Evolutionary conservation across 2,329 filamentous ascomycete species (phyloP), one percentile per base, ranked within the genome.

Genomic region (Phaeosphaeria sp.): DNA sequence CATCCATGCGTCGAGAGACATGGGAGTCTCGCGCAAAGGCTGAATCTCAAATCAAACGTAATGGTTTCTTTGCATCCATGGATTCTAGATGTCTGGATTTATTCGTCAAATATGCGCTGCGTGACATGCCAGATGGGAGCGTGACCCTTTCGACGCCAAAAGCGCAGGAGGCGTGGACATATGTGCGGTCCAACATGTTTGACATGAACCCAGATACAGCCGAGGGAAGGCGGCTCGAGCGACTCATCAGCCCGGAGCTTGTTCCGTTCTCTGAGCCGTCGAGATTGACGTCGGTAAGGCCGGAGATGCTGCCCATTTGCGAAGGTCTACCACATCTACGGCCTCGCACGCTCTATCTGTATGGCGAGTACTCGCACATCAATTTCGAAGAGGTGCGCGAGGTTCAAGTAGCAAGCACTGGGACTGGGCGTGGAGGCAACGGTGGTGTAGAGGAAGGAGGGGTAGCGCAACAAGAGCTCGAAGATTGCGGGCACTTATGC

Each of bases 161-260:
- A 55, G 56, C 62, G 6, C 63, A 69, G 49, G 62, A 66, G 54
- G 62, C 66, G 2, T 69, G 66, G 66, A 50, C 61, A 10, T 69
- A 60, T 25, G 52, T 64, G 4, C 57, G 64, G 6, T 52, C 56
- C 2, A 63, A 56, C 33, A 60, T 66, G 27, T 48, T 56, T 3
- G 43, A 60, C 3, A 11, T 64, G 1, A 46, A 52, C 2, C 46
- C 59, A 13, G 64, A 64, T 36, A 55, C 46, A n/a, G 10, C 39
- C 15, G 56, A 62, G n/a, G 54, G 59, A 6, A 55, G 59, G 41
- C 20, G 52, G 18, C 46, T 23, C 39, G 62, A 65, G 52, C 43
- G 62, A 23, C 20, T 67, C 6, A 23, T 67, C 1, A 59, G 54
- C 49, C 60, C 62, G 2, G 55, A 65, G 17, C 9, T 56, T 4